These are phyloP conservation scores for Medicago arabica DNA, from an alignment of 306 rosid genomes.

Conservation along the genomic window DNA sequence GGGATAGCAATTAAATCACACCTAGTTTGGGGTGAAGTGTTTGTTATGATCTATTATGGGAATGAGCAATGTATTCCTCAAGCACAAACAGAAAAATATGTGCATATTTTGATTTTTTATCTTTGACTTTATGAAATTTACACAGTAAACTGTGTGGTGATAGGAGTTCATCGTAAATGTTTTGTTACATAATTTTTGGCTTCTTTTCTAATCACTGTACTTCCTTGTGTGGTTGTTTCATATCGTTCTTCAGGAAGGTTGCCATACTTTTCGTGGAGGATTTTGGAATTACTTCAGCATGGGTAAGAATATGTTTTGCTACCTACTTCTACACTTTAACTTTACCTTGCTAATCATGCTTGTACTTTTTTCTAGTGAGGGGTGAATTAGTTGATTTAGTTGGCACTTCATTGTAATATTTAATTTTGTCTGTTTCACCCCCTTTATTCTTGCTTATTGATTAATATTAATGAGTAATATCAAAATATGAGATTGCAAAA, in stretches of 20 bases:
- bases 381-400: conserved; percentile 27
- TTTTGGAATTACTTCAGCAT: conserved; percentile 99
- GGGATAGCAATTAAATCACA: conserved; percentile 19
- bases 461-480: not conserved
- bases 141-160: not conserved
- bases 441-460: conserved; percentile 4
- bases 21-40: not conserved
- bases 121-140: conserved; percentile 29
- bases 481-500: conserved; percentile 23
- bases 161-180: conserved; percentile 5
- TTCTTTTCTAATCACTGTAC: conserved; percentile 38
- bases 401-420: conserved; percentile 17
- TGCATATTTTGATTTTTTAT: conserved; percentile 13
- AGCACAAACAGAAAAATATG: not conserved
- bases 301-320: conserved; percentile 58
- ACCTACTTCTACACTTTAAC: no score
- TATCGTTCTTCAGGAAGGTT: conserved; percentile 73
- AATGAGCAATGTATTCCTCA: conserved; percentile 25
- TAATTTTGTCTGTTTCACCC: conserved; percentile 14
- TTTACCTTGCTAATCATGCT: no score
- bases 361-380: not conserved
- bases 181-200: conserved; percentile 29
- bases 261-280: conserved; percentile 95
- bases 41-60: conserved; percentile 19
- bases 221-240: conserved; percentile 39